Base-by-base conservation (phyloP, 257 asterid genomes). In the Gardenia jasminoides region DNA sequence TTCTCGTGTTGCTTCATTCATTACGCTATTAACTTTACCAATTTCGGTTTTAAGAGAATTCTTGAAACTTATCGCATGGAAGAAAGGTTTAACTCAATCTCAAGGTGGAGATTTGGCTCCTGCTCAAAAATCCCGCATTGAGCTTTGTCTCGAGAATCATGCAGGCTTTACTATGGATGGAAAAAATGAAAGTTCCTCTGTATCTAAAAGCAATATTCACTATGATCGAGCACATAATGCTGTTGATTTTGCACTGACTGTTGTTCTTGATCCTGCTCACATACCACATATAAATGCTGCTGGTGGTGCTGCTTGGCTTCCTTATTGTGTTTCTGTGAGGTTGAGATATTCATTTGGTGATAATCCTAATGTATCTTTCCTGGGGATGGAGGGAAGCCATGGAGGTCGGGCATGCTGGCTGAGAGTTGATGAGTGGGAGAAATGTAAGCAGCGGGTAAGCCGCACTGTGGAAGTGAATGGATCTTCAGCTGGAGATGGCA, bases 291-390 rank as follows among this genome's bases (percentile, higher is more conserved):
- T 96, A 72, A 96, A 96, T 56, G 99, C 97, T 39, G 97, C 98
- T 16, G 99, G 99, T 31, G 99, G 99, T 67, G 99, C 97, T 46
- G 99, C 99, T 41, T 96, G 99, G 99, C 85, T 96, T 87, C 97
- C 98, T 6, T 93, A 96, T 77, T 96, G 99, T 73, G 98, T 91
- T 61, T 96, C 99, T 1, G 92, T 96, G 39, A 88, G 96, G 80
- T 82, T 96, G 83, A 89, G 92, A 81, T 96, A 93, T 84, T 85
- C 87, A 10, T 96, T 92, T 61, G 91, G 94, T 47, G 99, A 96
- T 59, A 96, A 84, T 77, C 90, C 94, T 3, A 80, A 36, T 19
- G 96, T 93, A 7, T 84, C 90, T 52, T 96, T 92, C 74, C 91
- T 93, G n/a, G 91, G 91, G 56, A 96, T 96, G 99, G 98, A 93